Conservation (phyloP, 2,329 filamentous ascomycete species). For the Drechslera avenae region DNA sequence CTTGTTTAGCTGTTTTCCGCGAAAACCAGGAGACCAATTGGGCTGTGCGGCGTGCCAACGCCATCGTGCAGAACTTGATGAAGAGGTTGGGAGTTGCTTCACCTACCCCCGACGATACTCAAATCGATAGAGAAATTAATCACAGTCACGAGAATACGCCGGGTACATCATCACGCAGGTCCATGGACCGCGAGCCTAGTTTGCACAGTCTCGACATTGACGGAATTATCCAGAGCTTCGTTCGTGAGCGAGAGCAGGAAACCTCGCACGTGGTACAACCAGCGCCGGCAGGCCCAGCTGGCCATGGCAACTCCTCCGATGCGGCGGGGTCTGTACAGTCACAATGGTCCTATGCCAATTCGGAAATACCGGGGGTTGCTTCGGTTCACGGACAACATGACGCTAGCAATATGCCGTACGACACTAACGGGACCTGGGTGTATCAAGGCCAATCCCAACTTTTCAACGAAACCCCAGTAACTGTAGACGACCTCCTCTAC, state of each 20-base stretch:
- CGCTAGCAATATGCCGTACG: slow-evolving; percentile 8
- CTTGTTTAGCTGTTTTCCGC: slow-evolving; percentile 55
- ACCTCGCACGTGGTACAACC: background rate
- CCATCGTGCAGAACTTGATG: slow-evolving; percentile 55
- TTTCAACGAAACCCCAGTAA: slow-evolving; percentile 20
- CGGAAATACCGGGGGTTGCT: background rate
- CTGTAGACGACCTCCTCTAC: slow-evolving; percentile 33
- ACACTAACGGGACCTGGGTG: slow-evolving; percentile 18
- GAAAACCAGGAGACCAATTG: slow-evolving; percentile 59
- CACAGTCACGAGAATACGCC: slow-evolving; percentile 5
- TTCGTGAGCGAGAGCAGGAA: slow-evolving; percentile 38
- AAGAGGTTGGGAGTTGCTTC: slow-evolving; percentile 47
- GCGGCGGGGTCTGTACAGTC: background rate
- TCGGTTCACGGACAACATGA: background rate
- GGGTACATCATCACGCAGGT: slow-evolving; percentile 10
- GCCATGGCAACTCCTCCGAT: background rate
- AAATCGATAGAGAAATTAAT: slow-evolving; percentile 19
- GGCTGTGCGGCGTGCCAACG: slow-evolving; percentile 54
- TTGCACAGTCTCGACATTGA: slow-evolving; percentile 49
- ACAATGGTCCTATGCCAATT: background rate
- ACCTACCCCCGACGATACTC: slow-evolving; percentile 20
- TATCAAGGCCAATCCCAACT: slow-evolving; percentile 17
- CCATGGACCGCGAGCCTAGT: slow-evolving; percentile 23
- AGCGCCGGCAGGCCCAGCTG: background rate
- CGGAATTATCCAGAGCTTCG: slow-evolving; percentile 52